Evolutionary conservation across 805 yeast genomes (phyloP), one percentile per base, ranked within the genome.

Genomic region (Yarrowia deformans): DNA sequence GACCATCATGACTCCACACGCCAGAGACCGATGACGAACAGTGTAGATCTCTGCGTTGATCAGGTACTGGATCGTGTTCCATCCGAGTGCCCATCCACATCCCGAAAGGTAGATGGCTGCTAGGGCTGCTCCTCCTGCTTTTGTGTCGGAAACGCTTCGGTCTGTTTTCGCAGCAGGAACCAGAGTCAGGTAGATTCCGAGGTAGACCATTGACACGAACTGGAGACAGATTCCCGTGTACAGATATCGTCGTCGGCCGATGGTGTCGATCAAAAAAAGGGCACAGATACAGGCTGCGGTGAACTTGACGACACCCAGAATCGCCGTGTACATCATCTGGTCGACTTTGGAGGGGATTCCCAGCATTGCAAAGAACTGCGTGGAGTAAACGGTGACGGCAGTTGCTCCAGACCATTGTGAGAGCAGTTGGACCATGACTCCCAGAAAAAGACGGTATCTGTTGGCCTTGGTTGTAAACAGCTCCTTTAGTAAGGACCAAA

Each of bases 41-140:
- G 50, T 46, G n/a, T 46, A 46, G n/a, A 46, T 46, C 14, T 46
- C 50, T 6, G 50, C 50, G 8, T 46, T 46, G 50, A 46, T 46
- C 9, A 46, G 34, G 9, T 46, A 46, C 50, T 46, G 50, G 10
- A 46, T 46, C n/a, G 50, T 23, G n/a, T 46, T 46, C 50, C 50
- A 46, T 7, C 50, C 50, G 3, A 46, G 50, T 6, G 50, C 50
- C 50, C 50, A 46, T 10, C 50, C 50, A n/a, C 50, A 46, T 12
- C 50, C 50, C 10, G 50, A 46, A 0, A 46, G 8, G n/a, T 46
- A 46, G 14, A 46, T 46, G 16, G 50, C 50, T 1, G 50, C 50
- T 23, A 46, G 23, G 3, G 50, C 50, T 6, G 50, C 50, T 23
- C 34, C 50, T 46, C 50, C 50, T 7, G 50, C 50, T n/a, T 46